Percentiles rank a stretch among this genome's conserved stretches.
Evolutionary conservation across 768 basidiomycete species (phyloP).

Genomic region (Cystobasidium tubakii): DNA sequence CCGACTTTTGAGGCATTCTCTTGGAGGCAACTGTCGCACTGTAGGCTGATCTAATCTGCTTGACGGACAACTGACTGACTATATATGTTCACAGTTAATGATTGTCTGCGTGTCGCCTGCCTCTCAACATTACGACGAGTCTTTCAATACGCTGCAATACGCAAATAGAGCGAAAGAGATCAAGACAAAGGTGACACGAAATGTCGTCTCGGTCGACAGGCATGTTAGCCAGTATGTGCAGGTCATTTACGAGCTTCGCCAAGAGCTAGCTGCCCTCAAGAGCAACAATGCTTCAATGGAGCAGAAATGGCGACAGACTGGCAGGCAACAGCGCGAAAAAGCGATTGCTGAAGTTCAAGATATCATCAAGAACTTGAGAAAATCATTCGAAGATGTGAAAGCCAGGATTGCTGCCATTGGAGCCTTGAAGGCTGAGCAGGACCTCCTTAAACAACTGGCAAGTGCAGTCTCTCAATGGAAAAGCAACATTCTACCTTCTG

Average conservation of each 20-base stretch:
- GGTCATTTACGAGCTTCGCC: slow-evolving; percentile 39
- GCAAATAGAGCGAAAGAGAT: slow-evolving; percentile 97
- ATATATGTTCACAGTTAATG: slow-evolving; percentile 55
- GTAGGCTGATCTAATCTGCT: slow-evolving; percentile 46
- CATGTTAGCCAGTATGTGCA: slow-evolving; percentile 77
- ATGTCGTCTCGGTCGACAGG: slow-evolving; percentile 87
- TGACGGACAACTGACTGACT: neutral
- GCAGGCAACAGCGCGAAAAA: slow-evolving; percentile 12
- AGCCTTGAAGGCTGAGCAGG: neutral
- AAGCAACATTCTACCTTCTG: neutral
- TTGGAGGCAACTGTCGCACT: slow-evolving; percentile 98
- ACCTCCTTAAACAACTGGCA: neutral
- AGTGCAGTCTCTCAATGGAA: slow-evolving; percentile 16
- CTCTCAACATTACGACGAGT: slow-evolving; percentile 93
- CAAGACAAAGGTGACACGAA: slow-evolving; percentile 91
- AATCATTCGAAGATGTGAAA: slow-evolving; percentile 25
- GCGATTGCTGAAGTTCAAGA: slow-evolving; percentile 23
- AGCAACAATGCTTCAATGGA: neutral
- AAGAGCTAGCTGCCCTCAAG: slow-evolving; percentile 36
- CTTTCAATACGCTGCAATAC: slow-evolving; percentile 94
- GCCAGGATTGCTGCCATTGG: neutral
- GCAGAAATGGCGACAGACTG: slow-evolving; percentile 24
- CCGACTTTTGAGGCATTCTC: slow-evolving; percentile 89
- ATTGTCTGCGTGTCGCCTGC: slow-evolving; percentile 95
- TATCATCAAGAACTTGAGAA: slow-evolving; percentile 19